A percentile compares a stretch with the other conserved stretches of the same genome.
Evolutionary conservation across 306 rosid species (phyloP).

Genomic region (Medicago ruthenica): DNA sequence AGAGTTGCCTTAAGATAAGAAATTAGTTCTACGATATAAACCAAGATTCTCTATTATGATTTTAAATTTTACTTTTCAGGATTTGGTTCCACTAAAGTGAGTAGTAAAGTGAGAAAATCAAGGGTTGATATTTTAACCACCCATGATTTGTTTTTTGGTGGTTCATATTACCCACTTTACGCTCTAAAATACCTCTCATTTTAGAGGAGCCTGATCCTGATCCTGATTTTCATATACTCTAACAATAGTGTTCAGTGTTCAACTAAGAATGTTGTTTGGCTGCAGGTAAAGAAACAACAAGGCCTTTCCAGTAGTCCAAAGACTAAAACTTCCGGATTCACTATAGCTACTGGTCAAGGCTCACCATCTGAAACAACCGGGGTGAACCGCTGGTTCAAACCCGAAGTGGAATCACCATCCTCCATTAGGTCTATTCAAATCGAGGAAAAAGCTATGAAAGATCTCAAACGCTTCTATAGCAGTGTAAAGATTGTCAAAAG

Average conservation of each 20-base stretch:
- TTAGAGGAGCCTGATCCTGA: too few relatives aligned
- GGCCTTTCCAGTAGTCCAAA: conserved; percentile 76
- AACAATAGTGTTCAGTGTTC: conserved; percentile 10
- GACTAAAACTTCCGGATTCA: conserved; percentile 77
- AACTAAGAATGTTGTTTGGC: conserved; percentile 39
- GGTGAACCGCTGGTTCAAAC: conserved; percentile 91
- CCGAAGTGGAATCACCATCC: conserved; percentile 81
- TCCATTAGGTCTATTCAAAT: conserved; percentile 93
- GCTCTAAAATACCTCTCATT: too few relatives aligned
- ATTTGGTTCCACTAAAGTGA: too few relatives aligned
- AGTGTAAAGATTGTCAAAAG: conserved; percentile 82
- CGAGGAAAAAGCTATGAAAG: conserved; percentile 97
- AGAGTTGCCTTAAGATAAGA: not conserved
- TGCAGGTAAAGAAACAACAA: conserved; percentile 77
- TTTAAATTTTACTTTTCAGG: not conserved
- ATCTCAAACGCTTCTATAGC: conserved; percentile 91
- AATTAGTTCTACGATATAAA: not conserved
- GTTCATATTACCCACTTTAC: too few relatives aligned
- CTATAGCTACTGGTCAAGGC: conserved; percentile 67
- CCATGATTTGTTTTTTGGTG: too few relatives aligned
- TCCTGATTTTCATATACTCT: not conserved
- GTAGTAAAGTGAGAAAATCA: too few relatives aligned
- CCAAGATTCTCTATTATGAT: not conserved
- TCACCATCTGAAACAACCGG: conserved; percentile 79
- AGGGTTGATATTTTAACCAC: too few relatives aligned